Conservation (phyloP, 768 basidiomycete species). For the Hericium coralloides region DNA sequence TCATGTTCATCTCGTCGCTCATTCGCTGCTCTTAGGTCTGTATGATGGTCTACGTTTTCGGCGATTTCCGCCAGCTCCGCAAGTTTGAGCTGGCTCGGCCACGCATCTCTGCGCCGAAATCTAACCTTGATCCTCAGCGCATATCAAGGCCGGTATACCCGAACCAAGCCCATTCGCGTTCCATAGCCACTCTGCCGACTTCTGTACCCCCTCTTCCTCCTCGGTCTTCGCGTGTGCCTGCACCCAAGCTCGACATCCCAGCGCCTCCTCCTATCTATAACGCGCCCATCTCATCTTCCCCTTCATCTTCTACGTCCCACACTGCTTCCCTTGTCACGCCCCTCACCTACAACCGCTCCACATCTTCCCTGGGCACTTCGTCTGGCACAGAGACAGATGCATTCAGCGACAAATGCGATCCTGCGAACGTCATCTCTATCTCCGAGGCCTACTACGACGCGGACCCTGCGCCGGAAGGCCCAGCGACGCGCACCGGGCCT, state of each 20-base stretch:
- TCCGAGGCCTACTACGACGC: conserved; percentile 38
- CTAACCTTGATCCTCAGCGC: conserved; percentile 4
- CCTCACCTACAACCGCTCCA: background rate
- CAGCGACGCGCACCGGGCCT: conserved; percentile 32
- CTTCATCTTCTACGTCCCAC: background rate
- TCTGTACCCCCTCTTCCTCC: background rate
- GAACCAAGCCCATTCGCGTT: conserved; percentile 4
- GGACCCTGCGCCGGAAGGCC: conserved; percentile 35
- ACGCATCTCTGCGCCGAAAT: conserved; percentile 41
- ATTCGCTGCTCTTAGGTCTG: conserved; percentile 32
- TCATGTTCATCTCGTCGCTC: background rate
- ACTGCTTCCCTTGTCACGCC: background rate
- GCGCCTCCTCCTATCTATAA: background rate
- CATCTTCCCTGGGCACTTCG: background rate
- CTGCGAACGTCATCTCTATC: conserved; percentile 17
- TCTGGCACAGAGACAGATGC: background rate
- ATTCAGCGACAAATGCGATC: conserved; percentile 2
- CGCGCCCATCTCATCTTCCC: background rate
- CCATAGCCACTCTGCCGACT: conserved; percentile 3
- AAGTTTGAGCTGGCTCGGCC: conserved; percentile 73
- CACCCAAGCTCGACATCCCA: background rate
- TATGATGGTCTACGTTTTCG: conserved; percentile 71
- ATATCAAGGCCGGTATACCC: conserved; percentile 8
- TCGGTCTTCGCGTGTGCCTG: background rate
- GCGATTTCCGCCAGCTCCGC: conserved; percentile 69